Evolutionary conservation across 768 basidiomycete genomes (phyloP), one percentile per base, ranked within the genome.

Genomic region (Cyclocybe cylindracea): DNA sequence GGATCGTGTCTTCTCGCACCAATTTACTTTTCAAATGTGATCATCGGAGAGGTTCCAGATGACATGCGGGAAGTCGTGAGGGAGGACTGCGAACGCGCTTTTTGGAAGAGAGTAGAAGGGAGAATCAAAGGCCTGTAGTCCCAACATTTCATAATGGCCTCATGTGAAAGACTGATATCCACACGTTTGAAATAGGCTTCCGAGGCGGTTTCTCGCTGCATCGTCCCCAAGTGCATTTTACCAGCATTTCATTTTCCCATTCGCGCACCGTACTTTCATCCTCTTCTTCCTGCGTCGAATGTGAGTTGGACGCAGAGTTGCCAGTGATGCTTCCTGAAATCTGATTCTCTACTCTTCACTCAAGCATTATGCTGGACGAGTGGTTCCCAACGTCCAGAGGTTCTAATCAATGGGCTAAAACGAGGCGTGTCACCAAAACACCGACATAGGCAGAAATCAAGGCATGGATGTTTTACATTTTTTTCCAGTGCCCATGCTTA

Each of bases 381-480:
- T 10, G 83, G 83, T 43, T 71, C 76, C 0, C 48, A 59, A n/a
- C 53, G 70, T 5, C 64, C 70, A 29, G 89, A 95, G 62, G 77
- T 91, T 16, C 61, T 93, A 41, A 89, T 89, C 56, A 90, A 89
- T 54, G 91, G 92, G 2, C 70, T 85, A n/a, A 86, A 80, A 60
- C 84, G 91, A 40, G 91, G 91, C 2, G 83, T 89, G 1, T 72
- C 88, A 9, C 80, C 86, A 0, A 91, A 89, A 62, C 82, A 89
- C 59, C 77, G 87, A 19, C 73, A 80, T 55, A 77, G 77, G 32
- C 69, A 78, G 6, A 86, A 85, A 65, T 84, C 80, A 37, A 80
- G 85, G 91, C 87, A 50, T 31, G 36, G 3, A 36, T 18, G 18
- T 4, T 44, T 14, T 9, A 7, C 4, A 13, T 19, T 16, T 13